Conservation (phyloP, 1,139 yeast species). For the Geotrichum histeridarum region DNA sequence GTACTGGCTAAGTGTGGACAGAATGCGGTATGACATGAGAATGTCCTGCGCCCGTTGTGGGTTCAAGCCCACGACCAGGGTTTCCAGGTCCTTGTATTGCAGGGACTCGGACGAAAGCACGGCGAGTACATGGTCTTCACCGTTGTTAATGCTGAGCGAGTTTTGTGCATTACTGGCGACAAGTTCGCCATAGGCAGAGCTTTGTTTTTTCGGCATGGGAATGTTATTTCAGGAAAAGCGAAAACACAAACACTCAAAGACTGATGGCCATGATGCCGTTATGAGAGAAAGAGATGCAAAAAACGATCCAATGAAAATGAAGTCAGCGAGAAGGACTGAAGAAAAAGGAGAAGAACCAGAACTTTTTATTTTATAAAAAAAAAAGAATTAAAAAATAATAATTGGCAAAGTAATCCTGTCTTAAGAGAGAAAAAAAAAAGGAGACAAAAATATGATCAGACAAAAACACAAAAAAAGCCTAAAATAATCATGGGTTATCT, state of each 20-base stretch:
- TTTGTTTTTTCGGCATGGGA: conserved; percentile 1
- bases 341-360: background rate
- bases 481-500: background rate
- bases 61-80: conserved; percentile 27
- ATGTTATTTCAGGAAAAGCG: background rate
- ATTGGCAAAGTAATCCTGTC: too few relatives aligned
- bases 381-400: too few relatives aligned
- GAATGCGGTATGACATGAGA: conserved; percentile 31
- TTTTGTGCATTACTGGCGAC: background rate
- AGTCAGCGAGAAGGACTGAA: background rate
- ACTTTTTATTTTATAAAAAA: too few relatives aligned
- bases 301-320: background rate
- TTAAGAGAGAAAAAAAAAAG: background rate
- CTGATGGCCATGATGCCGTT: background rate
- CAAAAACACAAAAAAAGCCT: background rate
- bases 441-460: background rate
- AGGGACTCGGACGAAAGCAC: conserved; percentile 26
- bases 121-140: conserved; percentile 31
- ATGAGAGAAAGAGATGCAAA: background rate
- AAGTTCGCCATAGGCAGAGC: conserved; percentile 8
- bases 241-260: background rate
- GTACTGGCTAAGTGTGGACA: conserved; percentile 29
- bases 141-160: conserved; percentile 12
- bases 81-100: conserved; percentile 28
- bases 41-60: conserved; percentile 31